phyloP scores from a whole-genome alignment of 345 rosid species.

The Eucalyptus globulus region DNA sequence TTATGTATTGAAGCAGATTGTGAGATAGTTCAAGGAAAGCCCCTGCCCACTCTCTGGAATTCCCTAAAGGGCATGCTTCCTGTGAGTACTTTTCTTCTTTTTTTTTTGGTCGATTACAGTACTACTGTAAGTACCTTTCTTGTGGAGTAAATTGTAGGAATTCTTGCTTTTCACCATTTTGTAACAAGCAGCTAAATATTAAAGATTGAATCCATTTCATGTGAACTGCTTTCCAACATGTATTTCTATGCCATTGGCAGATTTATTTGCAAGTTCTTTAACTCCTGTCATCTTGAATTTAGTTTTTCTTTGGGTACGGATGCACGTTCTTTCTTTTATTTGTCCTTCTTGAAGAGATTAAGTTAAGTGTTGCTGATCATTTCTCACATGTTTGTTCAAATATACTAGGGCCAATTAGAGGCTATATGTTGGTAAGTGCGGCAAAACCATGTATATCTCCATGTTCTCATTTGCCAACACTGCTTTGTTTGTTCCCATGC shows the following conservation, averaged over 20 bases:
- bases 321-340: not conserved
- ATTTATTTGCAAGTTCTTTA: not conserved
- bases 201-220: not conserved
- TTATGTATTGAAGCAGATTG: slow-evolving; percentile 52
- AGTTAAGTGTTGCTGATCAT: not conserved
- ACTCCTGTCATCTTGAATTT: not conserved
- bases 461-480: not conserved
- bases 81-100: not conserved
- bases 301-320: not conserved
- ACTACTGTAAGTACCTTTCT: slow-evolving; percentile 13
- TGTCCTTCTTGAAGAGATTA: not conserved
- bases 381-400: not conserved
- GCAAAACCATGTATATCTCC: not conserved
- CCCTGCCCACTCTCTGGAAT: slow-evolving; percentile 81
- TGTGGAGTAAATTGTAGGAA: not conserved
- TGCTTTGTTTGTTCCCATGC: not conserved
- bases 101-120: too few species aligned
- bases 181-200: not conserved
- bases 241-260: not conserved
- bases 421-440: not conserved
- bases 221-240: not conserved
- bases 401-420: not conserved
- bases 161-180: not conserved
- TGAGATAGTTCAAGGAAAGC: slow-evolving; percentile 57
- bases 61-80: slow-evolving; percentile 18